Conservation (phyloP, 192 early-diverging fungal genomes). For the Coemansia sp. region DNA sequence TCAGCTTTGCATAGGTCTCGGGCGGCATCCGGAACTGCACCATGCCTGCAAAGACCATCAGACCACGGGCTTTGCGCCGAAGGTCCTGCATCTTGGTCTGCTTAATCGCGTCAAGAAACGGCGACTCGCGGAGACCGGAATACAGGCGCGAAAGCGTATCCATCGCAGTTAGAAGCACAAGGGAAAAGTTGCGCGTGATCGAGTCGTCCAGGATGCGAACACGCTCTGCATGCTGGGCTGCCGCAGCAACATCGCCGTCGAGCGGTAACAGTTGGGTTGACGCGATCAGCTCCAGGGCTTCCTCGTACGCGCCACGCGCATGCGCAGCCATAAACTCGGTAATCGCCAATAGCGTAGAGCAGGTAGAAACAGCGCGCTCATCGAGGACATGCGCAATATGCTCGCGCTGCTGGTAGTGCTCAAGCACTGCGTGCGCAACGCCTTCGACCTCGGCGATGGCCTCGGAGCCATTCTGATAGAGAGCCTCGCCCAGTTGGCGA, state of each 20-base stretch:
- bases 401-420: constrained; percentile 52
- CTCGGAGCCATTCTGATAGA: constrained; percentile 12
- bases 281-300: constrained; percentile 64
- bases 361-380: constrained; percentile 54
- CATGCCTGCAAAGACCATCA: constrained; percentile 82
- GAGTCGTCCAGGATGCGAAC: constrained; percentile 65
- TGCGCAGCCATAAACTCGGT: constrained; percentile 62
- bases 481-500: constrained; percentile 66
- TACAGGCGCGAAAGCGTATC: constrained; percentile 63
- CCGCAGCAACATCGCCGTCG: constrained; percentile 55
- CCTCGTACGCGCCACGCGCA: constrained; percentile 57
- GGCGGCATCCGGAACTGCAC: constrained; percentile 84
- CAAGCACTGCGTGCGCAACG: constrained; percentile 51
- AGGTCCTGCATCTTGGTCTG: constrained; percentile 57
- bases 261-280: constrained; percentile 65
- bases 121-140: constrained; percentile 58
- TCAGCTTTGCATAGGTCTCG: constrained; percentile 75
- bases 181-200: constrained; percentile 74
- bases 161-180: constrained; percentile 74
- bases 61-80: constrained; percentile 61
- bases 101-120: constrained; percentile 44
- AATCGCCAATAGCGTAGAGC: constrained; percentile 58
- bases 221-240: constrained; percentile 65
- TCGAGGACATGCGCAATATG: constrained; percentile 52
- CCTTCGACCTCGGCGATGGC: constrained; percentile 29